Base-by-base conservation (phyloP, 2,329 filamentous ascomycete genomes). In the Mycosphaerella sp. region DNA sequence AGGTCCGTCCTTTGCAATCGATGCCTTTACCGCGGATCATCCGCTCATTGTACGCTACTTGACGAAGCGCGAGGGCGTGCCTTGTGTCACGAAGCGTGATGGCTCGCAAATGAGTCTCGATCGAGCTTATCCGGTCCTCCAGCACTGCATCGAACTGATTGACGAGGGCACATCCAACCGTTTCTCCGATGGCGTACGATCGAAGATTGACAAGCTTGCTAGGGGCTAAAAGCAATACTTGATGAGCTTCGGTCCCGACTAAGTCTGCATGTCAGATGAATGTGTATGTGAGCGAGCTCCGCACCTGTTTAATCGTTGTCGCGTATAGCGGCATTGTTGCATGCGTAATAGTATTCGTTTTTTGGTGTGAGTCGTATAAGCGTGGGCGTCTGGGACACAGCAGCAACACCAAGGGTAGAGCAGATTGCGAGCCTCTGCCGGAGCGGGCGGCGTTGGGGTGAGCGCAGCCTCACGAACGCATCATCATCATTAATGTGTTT, bases 141-240 rank as follows among this genome's bases (percentile, higher is more conserved):
- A 70, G 25, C 73, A 79, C 57, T 78, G 75, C 61, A 69, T 78
- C 54, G 74, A 77, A 40, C 66, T 79, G 40, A 69, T 80, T 47
- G 75, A 78, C 41, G 75, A 77, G 53, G 78, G 77, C 28, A 66
- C 73, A 12, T 69, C 75, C 30, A 75, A 74, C 41, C 71, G 76
- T 17, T 75, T 80, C 57, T 74, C 75, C 6, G 77, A 80, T 56
- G 78, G 78, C 7, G 76, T 80, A 52, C 71, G 73, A 36, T 70
- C 71, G 49, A 80, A 80, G 64, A 68, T 80, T 18, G 73, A 76
- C 52, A 71, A 70, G 53, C 61, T 76, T 39, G 67, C 72, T 18
- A 59, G 62, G 48, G 58, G 62, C 14, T 67, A 54, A 62, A 25
- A 3, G n/a, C n/a, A n/a, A 39, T 27, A 27, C 13, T 12, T 21